Conservation (phyloP, 2,329 filamentous ascomycete genomes). For the Hypoxylon sp. region DNA sequence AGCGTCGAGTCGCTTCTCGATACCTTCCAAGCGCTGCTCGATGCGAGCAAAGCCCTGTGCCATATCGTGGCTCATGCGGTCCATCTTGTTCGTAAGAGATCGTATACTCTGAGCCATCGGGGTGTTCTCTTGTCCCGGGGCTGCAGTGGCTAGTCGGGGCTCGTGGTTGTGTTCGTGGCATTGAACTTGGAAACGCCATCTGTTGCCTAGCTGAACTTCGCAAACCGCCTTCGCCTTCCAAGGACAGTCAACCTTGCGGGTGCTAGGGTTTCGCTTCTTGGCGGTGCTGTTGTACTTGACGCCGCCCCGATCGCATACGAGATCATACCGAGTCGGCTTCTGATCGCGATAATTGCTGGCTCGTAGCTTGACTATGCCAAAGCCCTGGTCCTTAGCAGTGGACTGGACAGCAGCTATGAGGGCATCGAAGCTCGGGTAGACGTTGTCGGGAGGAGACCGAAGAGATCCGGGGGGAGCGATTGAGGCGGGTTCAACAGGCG, state of each 20-base stretch:
- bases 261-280: constrained; percentile 73
- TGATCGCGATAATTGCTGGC: constrained; percentile 73
- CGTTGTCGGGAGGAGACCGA: constrained; percentile 68
- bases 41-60: constrained; percentile 64
- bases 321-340: constrained; percentile 71
- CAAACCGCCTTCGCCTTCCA: constrained; percentile 73
- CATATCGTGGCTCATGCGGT: constrained; percentile 69
- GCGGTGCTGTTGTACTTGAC: constrained; percentile 74
- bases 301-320: constrained; percentile 72
- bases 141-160: constrained; percentile 65
- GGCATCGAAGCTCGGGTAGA: constrained; percentile 70
- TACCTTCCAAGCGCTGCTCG: constrained; percentile 61
- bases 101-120: constrained; percentile 69
- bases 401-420: constrained; percentile 68
- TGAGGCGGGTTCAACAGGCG: constrained; percentile 46
- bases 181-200: constrained; percentile 73
- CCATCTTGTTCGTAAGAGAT: constrained; percentile 69
- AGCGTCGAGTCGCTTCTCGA: constrained; percentile 67
- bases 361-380: constrained; percentile 71
- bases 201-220: constrained; percentile 70
- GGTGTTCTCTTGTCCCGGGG: constrained; percentile 67
- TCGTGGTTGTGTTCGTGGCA: constrained; percentile 72
- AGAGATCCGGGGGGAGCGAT: constrained; percentile 48
- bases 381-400: constrained; percentile 71
- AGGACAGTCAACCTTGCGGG: constrained; percentile 72